phyloP scores from a whole-genome alignment of 805 yeast species.

The Nakazawaea holstii region DNA sequence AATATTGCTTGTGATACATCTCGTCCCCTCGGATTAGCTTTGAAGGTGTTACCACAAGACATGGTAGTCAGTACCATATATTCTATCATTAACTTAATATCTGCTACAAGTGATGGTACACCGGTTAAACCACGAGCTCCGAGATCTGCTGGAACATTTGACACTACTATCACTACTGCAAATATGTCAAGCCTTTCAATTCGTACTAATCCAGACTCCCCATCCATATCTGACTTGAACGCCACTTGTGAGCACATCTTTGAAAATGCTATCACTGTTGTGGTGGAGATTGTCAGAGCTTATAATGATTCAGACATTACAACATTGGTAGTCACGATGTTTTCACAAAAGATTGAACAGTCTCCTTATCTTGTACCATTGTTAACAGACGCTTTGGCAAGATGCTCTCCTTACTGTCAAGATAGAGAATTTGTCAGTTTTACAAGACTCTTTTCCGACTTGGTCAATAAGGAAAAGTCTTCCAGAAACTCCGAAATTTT shows the following conservation, averaged over 20 bases:
- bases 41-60: slow-evolving; percentile 70
- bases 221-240: slow-evolving; percentile 7
- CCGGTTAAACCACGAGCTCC: slow-evolving; percentile 24
- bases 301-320: slow-evolving; percentile 71
- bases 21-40: slow-evolving; percentile 55
- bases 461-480: slow-evolving; percentile 40
- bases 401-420: slow-evolving; percentile 55
- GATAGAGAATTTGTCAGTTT: slow-evolving; percentile 65
- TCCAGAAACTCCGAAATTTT: slow-evolving; percentile 25
- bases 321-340: slow-evolving; percentile 71
- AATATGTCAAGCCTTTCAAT: slow-evolving; percentile 14
- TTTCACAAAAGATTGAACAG: slow-evolving; percentile 65
- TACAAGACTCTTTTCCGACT: slow-evolving; percentile 49
- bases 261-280: slow-evolving; percentile 64
- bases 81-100: slow-evolving; percentile 67
- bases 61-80: slow-evolving; percentile 80
- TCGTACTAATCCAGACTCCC: slow-evolving; percentile 1
- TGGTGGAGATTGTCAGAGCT: slow-evolving; percentile 57
- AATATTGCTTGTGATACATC: slow-evolving; percentile 49
- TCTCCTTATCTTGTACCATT: slow-evolving; percentile 49
- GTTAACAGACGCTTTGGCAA: slow-evolving; percentile 57
- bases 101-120: slow-evolving; percentile 38
- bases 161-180: slow-evolving; percentile 13
- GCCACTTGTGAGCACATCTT: slow-evolving; percentile 29
- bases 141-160: slow-evolving; percentile 11